phyloP scores from a whole-genome alignment of 495 filamentous ascomycete species.

The Parathielavia hyrcaniae region DNA sequence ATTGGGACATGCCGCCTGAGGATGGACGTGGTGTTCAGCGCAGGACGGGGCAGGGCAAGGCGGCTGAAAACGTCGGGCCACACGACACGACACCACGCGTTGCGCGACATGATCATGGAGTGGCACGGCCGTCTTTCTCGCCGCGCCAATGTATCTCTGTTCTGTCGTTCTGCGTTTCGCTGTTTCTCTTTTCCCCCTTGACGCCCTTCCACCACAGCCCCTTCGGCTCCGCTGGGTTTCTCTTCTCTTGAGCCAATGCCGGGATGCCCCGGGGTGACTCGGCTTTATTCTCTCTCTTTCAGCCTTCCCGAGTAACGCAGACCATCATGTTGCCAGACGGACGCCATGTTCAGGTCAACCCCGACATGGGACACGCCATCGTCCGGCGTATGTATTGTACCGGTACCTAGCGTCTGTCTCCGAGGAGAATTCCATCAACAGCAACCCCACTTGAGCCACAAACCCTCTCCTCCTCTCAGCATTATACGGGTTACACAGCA shows the following conservation, averaged over 20 bases:
- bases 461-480: too few species aligned
- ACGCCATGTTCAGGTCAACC: too few species aligned
- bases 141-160: background rate
- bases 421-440: too few species aligned
- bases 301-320: background rate
- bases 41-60: too few species aligned
- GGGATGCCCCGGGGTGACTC: background rate
- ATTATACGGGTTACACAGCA: too few species aligned
- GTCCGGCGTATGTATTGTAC: too few species aligned
- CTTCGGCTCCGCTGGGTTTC: background rate
- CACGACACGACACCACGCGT: background rate
- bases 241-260: conserved; percentile 7
- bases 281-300: background rate
- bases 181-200: background rate
- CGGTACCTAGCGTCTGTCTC: too few species aligned
- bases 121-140: background rate
- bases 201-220: background rate
- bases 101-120: conserved; percentile 6
- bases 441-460: too few species aligned
- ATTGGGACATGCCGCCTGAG: background rate
- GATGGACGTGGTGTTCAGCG: background rate
- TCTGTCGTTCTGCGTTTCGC: background rate
- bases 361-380: too few species aligned
- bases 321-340: background rate
- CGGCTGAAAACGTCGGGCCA: conserved; percentile 3